Percentiles rank a stretch among this genome's conserved stretches.
Conservation (phyloP, 164 flowering plant species). For the Magnolia officinalis region DNA sequence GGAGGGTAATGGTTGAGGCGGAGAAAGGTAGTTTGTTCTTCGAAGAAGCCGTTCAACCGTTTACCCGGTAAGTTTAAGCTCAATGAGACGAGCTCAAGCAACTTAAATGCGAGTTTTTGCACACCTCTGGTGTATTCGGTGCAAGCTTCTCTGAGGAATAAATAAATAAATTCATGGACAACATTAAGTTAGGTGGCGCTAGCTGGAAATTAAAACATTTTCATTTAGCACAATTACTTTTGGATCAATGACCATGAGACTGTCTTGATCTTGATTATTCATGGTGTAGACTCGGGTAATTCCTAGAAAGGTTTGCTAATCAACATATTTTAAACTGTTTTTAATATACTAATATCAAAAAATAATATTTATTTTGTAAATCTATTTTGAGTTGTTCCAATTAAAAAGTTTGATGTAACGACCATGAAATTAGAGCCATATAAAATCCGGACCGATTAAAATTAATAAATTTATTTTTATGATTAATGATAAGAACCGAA, state of each 20-base stretch:
- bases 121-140: constrained; percentile 33
- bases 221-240: no score
- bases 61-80: constrained; percentile 34
- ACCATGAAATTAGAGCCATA: no score
- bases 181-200: not conserved
- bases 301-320: not conserved
- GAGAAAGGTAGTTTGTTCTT: constrained; percentile 30
- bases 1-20: constrained; percentile 45
- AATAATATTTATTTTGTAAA: no score
- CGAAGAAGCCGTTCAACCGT: constrained; percentile 29
- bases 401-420: not conserved
- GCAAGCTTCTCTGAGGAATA: constrained; percentile 22
- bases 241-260: not conserved
- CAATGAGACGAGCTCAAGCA: constrained; percentile 35
- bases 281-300: not conserved
- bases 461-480: no score
- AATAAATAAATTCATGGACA: not conserved
- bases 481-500: no score
- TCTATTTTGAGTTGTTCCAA: not conserved
- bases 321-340: not conserved
- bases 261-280: not conserved
- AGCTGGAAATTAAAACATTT: no score
- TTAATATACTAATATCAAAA: not conserved
- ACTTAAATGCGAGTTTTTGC: constrained; percentile 32
- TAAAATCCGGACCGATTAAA: no score